Evolutionary conservation across 441 rosid genomes (phyloP).

Genomic region (Populus hybrid): DNA sequence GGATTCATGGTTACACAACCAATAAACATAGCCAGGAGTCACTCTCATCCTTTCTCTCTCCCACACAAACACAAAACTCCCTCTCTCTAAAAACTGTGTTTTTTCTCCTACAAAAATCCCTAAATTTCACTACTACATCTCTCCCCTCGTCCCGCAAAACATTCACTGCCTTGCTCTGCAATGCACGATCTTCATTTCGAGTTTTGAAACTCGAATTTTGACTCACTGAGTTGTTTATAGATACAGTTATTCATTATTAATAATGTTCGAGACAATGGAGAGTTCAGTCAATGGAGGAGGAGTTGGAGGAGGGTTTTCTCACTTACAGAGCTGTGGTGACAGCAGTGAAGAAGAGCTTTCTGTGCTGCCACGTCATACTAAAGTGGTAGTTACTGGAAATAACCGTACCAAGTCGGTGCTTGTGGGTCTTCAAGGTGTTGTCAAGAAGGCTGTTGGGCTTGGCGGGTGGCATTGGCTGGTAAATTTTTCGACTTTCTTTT

Average conservation of each 20-base stretch:
- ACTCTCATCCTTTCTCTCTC: constrained; percentile 38
- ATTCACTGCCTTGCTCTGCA: constrained; percentile 31
- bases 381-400: constrained; percentile 93
- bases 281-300: constrained; percentile 56
- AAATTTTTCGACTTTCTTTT: background rate
- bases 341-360: constrained; percentile 92
- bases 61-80: constrained; percentile 6
- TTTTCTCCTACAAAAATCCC: constrained; percentile 40
- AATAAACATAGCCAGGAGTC: constrained; percentile 49
- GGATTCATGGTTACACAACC: constrained; percentile 55
- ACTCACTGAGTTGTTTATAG: background rate
- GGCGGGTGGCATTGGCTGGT: constrained; percentile 99
- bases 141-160: constrained; percentile 20
- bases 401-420: constrained; percentile 95
- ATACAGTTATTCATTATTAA: background rate
- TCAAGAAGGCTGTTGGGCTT: constrained; percentile 92
- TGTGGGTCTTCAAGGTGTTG: constrained; percentile 94
- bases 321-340: constrained; percentile 73
- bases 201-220: constrained; percentile 20
- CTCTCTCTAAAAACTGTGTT: constrained; percentile 30
- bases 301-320: constrained; percentile 40
- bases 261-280: constrained; percentile 67
- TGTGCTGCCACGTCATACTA: constrained; percentile 93
- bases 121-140: constrained; percentile 21
- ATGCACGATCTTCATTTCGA: constrained; percentile 51